These are phyloP conservation scores for Ceratobasidium theobromae DNA, from an alignment of 1,284 basidiomycete species.

Conservation along the genomic window DNA sequence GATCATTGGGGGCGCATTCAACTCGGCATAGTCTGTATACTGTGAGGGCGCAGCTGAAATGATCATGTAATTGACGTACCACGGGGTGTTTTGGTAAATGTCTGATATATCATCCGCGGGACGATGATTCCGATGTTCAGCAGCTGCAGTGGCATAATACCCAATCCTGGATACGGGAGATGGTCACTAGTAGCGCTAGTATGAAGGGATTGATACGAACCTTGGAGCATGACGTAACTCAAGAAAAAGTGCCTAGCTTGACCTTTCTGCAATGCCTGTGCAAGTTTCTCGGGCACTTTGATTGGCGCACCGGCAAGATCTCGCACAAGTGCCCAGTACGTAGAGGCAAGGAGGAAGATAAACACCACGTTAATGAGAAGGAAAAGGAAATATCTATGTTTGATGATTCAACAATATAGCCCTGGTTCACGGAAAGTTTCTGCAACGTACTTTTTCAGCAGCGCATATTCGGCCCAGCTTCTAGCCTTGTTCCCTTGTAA, in stretches of 20 bases:
- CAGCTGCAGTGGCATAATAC: slow-evolving; percentile 92
- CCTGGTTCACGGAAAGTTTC: background rate
- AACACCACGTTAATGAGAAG: slow-evolving; percentile 93
- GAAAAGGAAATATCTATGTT: slow-evolving; percentile 89
- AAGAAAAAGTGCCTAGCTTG: slow-evolving; percentile 89
- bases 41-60: slow-evolving; percentile 9
- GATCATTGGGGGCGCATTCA: slow-evolving; percentile 96
- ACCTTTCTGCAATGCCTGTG: slow-evolving; percentile 73
- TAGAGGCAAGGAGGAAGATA: slow-evolving; percentile 88
- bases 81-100: slow-evolving; percentile 83
- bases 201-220: slow-evolving; percentile 45
- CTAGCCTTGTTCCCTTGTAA: slow-evolving; percentile 85
- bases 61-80: slow-evolving; percentile 51
- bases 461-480: slow-evolving; percentile 90
- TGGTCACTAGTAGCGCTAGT: background rate
- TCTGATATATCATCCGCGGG: slow-evolving; percentile 67
- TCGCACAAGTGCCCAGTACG: slow-evolving; percentile 84
- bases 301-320: slow-evolving; percentile 86
- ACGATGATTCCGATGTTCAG: slow-evolving; percentile 85
- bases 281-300: slow-evolving; percentile 88
- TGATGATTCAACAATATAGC: background rate
- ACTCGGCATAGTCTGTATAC: slow-evolving; percentile 80
- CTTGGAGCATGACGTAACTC: slow-evolving; percentile 93
- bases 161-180: slow-evolving; percentile 58
- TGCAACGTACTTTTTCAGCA: slow-evolving; percentile 79